These are phyloP conservation scores for Ascomycota sp. DNA, from an alignment of 2,329 filamentous ascomycete genomes.

Conservation along the genomic window DNA sequence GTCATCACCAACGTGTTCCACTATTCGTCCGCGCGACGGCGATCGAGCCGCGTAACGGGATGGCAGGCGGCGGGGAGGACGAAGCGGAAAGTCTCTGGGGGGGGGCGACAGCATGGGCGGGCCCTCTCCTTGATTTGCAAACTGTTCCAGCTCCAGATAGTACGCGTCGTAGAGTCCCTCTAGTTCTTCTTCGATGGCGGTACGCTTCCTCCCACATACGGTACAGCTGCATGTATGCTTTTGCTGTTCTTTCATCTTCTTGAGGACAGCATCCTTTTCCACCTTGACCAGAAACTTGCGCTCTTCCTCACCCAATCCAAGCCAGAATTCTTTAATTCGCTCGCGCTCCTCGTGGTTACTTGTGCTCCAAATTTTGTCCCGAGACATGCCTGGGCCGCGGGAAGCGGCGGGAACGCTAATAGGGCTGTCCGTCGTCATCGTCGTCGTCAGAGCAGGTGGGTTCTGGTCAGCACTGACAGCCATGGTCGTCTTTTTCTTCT, in stretches of 20 bases:
- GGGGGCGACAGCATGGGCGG: slow-evolving; percentile 26
- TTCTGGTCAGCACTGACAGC: slow-evolving; percentile 6
- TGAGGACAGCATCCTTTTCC: slow-evolving; percentile 91
- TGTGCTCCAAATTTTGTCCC: slow-evolving; percentile 93
- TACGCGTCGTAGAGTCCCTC: slow-evolving; percentile 97
- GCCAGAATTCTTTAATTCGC: slow-evolving; percentile 96
- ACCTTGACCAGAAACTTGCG: slow-evolving; percentile 92
- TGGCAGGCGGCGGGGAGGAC: slow-evolving; percentile 36
- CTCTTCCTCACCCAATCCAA: slow-evolving; percentile 82
- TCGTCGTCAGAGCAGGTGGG: slow-evolving; percentile 1
- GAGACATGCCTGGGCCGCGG: slow-evolving; percentile 29
- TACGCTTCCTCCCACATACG: slow-evolving; percentile 88
- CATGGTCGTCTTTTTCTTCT: slow-evolving; percentile 54
- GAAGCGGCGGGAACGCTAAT: slow-evolving; percentile 10
- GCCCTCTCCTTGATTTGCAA: slow-evolving; percentile 64
- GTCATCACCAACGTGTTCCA: slow-evolving; percentile 40
- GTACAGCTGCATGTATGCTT: slow-evolving; percentile 98
- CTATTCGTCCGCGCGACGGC: slow-evolving; percentile 55
- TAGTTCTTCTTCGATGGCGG: slow-evolving; percentile 91
- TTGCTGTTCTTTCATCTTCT: slow-evolving; percentile 99
- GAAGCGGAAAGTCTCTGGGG: slow-evolving; percentile 39
- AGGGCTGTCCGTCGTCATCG: not conserved
- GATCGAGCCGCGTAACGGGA: slow-evolving; percentile 43
- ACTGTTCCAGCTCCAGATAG: slow-evolving; percentile 94
- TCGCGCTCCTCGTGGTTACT: slow-evolving; percentile 86